Evolutionary conservation across 305 asterid species (phyloP), one percentile per base, ranked within the genome.

Genomic region (Rubia peregrina): DNA sequence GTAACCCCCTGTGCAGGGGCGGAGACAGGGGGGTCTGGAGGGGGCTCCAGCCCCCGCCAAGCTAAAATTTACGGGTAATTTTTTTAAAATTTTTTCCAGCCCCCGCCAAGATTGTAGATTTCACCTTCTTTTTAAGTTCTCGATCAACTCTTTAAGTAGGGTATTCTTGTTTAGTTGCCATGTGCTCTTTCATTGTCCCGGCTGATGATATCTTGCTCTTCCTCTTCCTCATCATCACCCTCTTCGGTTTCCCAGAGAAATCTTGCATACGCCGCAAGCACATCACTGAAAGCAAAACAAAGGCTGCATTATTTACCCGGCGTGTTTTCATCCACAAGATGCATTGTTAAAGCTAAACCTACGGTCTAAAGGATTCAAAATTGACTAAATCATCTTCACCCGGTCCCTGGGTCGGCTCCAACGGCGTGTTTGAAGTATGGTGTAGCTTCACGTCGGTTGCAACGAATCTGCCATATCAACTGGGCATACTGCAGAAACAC

Each of bases 241-340:
- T 76, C 89, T 38, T 85, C 92, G 0, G 69, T 66, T 72, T 90
- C 95, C 98, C 97, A 93, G 33, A 90, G 91, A 83, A 90, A 89
- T 61, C 83, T 88, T 10, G 98, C 95, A 75, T 86, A 86, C 41
- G 95, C 89, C 7, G 87, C 98, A 48, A 89, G 88, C 73, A 88
- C 88, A 11, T 79, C 41, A 81, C 97, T 93, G 97, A 66, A 75
- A 83, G 67, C 74, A 59, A 21, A 57, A 36, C 75, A 42, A 10
- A 60, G 61, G 48, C 43, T 14, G 38, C 40, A 26, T 9, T 7
- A 56, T 9, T 30, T 30, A 30, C 33, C 36, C 7, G 49, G 9
- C 62, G 22, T 33, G 21, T 30, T 61, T 61, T 61, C 64, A 53
- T 38, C 16, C 16, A 33, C 42, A 53, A n/a, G n/a, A 42, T 11